Base-by-base conservation (phyloP, 805 yeast species). In the Myxozyma geophila region DNA sequence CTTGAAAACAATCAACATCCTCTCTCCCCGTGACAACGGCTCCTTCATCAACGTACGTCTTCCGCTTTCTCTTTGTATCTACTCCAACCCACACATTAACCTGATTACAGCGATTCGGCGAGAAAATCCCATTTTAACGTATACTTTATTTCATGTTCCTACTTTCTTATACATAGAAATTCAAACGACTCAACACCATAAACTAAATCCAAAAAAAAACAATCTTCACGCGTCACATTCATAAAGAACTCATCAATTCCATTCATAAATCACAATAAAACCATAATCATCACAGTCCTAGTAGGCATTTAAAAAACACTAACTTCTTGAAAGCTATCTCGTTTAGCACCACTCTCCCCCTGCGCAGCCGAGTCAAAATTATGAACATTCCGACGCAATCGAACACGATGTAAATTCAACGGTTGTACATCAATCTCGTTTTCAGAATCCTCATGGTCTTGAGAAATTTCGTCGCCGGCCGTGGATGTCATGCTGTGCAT, bases 271-370 rank as follows among this genome's bases (percentile, higher is more conserved):
- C 28, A 28, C 28, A 28, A 28, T 28, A 28, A 28, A 3, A 28
- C 2, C 28, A 28, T 28, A n/a, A n/a, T n/a, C n/a, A n/a, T n/a
- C n/a, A n/a, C n/a, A n/a, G n/a, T n/a, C n/a, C n/a, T n/a, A n/a
- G 40, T 8, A 37, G 8, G 12, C 40, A 12, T 37, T 36, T 60
- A 44, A 23, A 63, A 59, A 12, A 58, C 67, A 36, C 59, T 56
- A 13, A 63, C 64, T 46, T 60, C 64, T 13, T 59, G 58, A 13
- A 17, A 40, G 36, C 67, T 63, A 33, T 63, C 58, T 15, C 67
- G 58, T 19, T 60, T 63, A 21, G 65, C 37, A 13, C 50, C 5
- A 10, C 28, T 13, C 13, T 41, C 50, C 5, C 35, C 3, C 46
- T 52, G 43, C n/a, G n/a, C 35, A 35, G 21, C 35, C 23, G 41